These are phyloP conservation scores for Mycena metata DNA, from an alignment of 768 basidiomycete species.

Conservation along the genomic window DNA sequence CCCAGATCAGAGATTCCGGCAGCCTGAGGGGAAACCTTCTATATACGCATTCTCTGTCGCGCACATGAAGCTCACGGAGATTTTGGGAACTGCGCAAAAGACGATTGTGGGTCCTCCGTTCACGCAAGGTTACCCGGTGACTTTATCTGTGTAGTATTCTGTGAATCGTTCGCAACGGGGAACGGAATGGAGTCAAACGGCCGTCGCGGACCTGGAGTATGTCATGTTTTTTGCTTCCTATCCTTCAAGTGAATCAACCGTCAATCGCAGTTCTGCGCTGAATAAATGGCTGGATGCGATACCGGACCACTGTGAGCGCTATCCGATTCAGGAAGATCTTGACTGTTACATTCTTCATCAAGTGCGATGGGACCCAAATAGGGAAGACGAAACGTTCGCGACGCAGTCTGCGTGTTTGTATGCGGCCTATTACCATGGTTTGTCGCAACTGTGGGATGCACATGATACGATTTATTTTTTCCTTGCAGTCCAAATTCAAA, in stretches of 20 bases:
- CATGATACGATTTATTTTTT: background rate
- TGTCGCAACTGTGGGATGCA: background rate
- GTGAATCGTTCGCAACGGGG: conserved; percentile 24
- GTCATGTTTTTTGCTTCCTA: background rate
- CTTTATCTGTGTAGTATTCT: conserved; percentile 24
- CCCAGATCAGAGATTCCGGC: conserved; percentile 57
- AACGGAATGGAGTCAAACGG: conserved; percentile 53
- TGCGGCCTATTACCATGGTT: conserved; percentile 58
- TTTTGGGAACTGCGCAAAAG: conserved; percentile 63
- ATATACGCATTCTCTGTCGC: conserved; percentile 55
- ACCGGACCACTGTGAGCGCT: conserved; percentile 55
- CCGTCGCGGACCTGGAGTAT: conserved; percentile 63
- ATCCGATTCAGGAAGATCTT: background rate
- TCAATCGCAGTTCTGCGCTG: conserved; percentile 55
- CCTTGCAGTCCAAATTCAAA: conserved; percentile 57
- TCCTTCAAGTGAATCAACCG: background rate
- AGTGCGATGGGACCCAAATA: conserved; percentile 65
- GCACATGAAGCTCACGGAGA: conserved; percentile 59
- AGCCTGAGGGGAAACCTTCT: conserved; percentile 63
- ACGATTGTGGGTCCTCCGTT: conserved; percentile 60
- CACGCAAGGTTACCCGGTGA: background rate
- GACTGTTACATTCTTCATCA: background rate
- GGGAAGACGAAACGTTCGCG: conserved; percentile 55
- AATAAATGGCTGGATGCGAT: conserved; percentile 66
- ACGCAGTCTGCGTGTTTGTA: conserved; percentile 67